Evolutionary conservation across 257 asterid genomes (phyloP).

Genomic region (Pogostemon cablin): DNA sequence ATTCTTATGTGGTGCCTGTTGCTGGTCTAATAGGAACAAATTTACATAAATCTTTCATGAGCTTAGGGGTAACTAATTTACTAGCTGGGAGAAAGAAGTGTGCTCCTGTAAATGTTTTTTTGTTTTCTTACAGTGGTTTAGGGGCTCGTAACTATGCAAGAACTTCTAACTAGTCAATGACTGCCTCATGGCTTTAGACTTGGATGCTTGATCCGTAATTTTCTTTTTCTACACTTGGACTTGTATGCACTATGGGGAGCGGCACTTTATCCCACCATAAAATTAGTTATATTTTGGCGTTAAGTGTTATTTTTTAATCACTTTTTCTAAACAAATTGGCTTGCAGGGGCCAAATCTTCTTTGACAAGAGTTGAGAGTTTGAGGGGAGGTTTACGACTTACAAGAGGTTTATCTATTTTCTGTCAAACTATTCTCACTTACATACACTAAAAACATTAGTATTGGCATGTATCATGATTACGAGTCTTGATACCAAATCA

Average conservation of each 20-base stretch:
- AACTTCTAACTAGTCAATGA: background rate
- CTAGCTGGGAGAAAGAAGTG: no score
- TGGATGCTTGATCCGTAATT: conserved; percentile 19
- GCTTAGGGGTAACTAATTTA: no score
- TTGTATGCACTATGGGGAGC: background rate
- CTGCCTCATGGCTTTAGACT: conserved; percentile 9
- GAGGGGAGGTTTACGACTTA: conserved; percentile 35
- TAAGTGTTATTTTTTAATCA: conserved; percentile 1
- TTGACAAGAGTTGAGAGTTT: conserved; percentile 49
- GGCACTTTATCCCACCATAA: conserved; percentile 10
- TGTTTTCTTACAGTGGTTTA: no score
- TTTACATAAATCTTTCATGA: no score
- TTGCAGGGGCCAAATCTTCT: conserved; percentile 54
- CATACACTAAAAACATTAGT: background rate
- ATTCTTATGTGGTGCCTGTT: no score
- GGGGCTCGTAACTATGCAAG: background rate
- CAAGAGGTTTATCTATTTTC: conserved; percentile 39
- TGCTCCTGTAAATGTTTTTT: no score
- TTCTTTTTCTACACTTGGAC: background rate
- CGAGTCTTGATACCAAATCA: background rate
- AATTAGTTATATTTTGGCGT: conserved; percentile 10
- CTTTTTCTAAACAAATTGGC: conserved; percentile 20
- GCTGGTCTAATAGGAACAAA: no score
- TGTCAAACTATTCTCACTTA: conserved; percentile 1
- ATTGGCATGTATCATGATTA: conserved; percentile 11